These are phyloP conservation scores for Auriscalpium orientale DNA, from an alignment of 768 basidiomycete species.

Conservation along the genomic window DNA sequence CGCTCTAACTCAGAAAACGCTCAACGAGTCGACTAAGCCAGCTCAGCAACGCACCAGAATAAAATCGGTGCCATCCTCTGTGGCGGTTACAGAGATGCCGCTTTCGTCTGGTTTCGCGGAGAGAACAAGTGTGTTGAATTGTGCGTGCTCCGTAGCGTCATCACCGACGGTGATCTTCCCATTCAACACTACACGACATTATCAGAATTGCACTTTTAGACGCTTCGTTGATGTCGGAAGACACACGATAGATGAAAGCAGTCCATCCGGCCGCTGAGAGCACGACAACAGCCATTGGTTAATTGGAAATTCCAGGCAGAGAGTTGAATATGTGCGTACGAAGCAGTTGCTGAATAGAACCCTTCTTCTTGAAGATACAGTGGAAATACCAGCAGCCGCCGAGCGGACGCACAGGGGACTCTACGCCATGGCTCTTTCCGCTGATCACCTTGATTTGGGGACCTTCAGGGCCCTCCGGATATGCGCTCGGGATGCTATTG, in stretches of 20 bases:
- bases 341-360: conserved; percentile 20
- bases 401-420: conserved; percentile 82
- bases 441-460: conserved; percentile 78
- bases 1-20: not conserved
- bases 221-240: not conserved
- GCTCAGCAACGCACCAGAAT: conserved; percentile 47
- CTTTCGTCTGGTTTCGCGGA: conserved; percentile 50
- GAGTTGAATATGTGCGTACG: too few species aligned
- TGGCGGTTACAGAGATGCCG: conserved; percentile 60
- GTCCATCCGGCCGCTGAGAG: conserved; percentile 77
- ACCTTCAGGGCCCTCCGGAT: conserved; percentile 62
- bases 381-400: conserved; percentile 96
- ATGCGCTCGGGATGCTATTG: conserved; percentile 61
- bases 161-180: conserved; percentile 61
- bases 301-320: too few species aligned
- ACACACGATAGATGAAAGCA: conserved; percentile 74
- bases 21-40: not conserved
- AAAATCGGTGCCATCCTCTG: conserved; percentile 59
- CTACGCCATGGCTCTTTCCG: conserved; percentile 78
- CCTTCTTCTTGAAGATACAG: conserved; percentile 54
- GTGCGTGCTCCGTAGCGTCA: conserved; percentile 36
- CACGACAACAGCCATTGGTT: not conserved
- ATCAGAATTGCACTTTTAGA: too few species aligned
- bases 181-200: conserved; percentile 41
- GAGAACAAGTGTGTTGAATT: conserved; percentile 81